Evolutionary conservation across 768 basidiomycete genomes (phyloP).

Genomic region (Arthromyces matolae): DNA sequence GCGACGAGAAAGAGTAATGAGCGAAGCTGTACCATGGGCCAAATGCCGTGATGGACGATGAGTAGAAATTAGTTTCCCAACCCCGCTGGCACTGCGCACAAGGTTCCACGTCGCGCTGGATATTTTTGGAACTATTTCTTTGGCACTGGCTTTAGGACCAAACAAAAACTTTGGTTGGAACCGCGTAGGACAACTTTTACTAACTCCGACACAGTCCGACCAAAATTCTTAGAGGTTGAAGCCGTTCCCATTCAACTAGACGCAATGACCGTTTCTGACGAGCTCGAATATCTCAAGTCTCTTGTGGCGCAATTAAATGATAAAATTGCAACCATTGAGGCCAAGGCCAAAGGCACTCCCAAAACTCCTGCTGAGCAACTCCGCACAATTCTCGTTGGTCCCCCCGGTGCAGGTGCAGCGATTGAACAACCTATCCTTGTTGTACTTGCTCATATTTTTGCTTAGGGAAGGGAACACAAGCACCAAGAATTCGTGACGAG

Average conservation of each 20-base stretch:
- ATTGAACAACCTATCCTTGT: background rate
- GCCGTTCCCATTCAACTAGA: slow-evolving; percentile 11
- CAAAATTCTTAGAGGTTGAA: no score
- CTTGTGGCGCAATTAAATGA: slow-evolving; percentile 87
- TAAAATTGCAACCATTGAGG: slow-evolving; percentile 82
- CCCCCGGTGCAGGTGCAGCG: slow-evolving; percentile 89
- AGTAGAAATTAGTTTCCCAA: slow-evolving; percentile 12
- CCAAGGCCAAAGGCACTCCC: slow-evolving; percentile 49
- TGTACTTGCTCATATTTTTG: background rate
- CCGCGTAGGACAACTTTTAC: background rate
- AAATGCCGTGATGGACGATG: slow-evolving; percentile 12
- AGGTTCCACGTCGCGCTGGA: slow-evolving; percentile 22
- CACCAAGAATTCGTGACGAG: slow-evolving; percentile 85
- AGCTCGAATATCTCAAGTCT: slow-evolving; percentile 92
- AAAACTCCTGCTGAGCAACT: slow-evolving; percentile 73
- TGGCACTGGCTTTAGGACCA: slow-evolving; percentile 15
- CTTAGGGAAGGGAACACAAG: slow-evolving; percentile 97
- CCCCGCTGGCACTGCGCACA: slow-evolving; percentile 7
- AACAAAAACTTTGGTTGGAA: slow-evolving; percentile 8
- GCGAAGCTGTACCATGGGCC: slow-evolving; percentile 35
- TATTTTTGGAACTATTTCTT: slow-evolving; percentile 18
- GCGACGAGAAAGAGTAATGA: slow-evolving; percentile 32
- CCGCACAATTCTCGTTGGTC: slow-evolving; percentile 90
- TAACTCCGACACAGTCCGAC: slow-evolving; percentile 29
- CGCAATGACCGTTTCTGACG: slow-evolving; percentile 63